These are phyloP conservation scores for Chytridium lagenaria DNA, from an alignment of 371 early-diverging fungal species.

Conservation along the genomic window DNA sequence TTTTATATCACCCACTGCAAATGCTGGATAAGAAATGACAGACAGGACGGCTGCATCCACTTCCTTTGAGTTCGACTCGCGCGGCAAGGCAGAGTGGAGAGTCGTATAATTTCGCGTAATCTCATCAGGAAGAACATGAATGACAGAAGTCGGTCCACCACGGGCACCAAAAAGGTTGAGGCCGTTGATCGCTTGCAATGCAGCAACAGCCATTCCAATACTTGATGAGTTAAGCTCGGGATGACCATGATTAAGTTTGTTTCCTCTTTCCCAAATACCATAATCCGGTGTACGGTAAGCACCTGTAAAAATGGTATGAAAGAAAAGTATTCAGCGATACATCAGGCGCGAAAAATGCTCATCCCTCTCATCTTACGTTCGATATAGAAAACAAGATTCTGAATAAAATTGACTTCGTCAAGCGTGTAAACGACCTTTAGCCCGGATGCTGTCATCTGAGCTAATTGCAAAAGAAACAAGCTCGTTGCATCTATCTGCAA, in stretches of 20 bases:
- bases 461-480: conserved; percentile 78
- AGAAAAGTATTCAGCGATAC: too few relatives aligned
- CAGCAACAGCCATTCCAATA: conserved; percentile 90
- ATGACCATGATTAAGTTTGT: conserved; percentile 87
- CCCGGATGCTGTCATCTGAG: conserved; percentile 88
- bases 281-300: conserved; percentile 82
- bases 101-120: conserved; percentile 84
- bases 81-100: conserved; percentile 80
- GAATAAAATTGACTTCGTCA: conserved; percentile 91
- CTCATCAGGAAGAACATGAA: conserved; percentile 87
- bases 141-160: conserved; percentile 80
- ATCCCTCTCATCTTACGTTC: too few relatives aligned
- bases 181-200: conserved; percentile 86
- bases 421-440: conserved; percentile 78
- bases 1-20: conserved; percentile 77
- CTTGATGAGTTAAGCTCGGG: conserved; percentile 88
- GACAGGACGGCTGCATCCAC: conserved; percentile 86
- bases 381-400: conserved; percentile 89
- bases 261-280: conserved; percentile 92
- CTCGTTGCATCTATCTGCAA: conserved; percentile 83
- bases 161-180: conserved; percentile 84
- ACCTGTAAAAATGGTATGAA: conserved; percentile 27
- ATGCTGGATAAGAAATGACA: conserved; percentile 89
- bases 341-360: too few relatives aligned
- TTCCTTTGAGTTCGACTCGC: conserved; percentile 90